A percentile compares a stretch with the other conserved stretches of the same genome.
Conservation (phyloP, 805 yeast genomes). For the Nakazawaea wickerhamii region DNA sequence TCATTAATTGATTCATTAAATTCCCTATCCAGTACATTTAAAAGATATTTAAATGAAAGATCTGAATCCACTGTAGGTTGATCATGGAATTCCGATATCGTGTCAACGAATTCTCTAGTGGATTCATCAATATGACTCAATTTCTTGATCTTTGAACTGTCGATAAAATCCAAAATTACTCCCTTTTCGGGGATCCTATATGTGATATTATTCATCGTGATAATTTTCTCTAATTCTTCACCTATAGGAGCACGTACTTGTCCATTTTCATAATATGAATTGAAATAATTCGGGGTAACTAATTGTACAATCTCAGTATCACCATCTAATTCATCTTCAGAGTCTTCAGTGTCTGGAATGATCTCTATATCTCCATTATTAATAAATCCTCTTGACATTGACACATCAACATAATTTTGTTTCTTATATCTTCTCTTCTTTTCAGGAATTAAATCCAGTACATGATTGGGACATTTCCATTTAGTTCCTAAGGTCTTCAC, state of each 20-base stretch:
- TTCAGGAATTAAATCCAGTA: conserved; percentile 41
- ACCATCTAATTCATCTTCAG: conserved; percentile 25
- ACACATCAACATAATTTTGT: conserved; percentile 50
- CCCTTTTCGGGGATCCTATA: conserved; percentile 66
- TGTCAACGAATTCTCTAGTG: conserved; percentile 27
- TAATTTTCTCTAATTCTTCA: conserved; percentile 12
- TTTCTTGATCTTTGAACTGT: conserved; percentile 38
- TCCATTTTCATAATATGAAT: conserved; percentile 28
- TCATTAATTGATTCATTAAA: conserved; percentile 13
- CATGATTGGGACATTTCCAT: conserved; percentile 93
- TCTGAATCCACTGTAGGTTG: conserved; percentile 34
- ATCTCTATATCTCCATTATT: conserved; percentile 61
- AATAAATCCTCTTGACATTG: conserved; percentile 42
- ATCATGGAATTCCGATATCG: conserved; percentile 27
- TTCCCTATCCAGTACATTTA: conserved; percentile 22
- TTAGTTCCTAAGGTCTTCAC: conserved; percentile 69
- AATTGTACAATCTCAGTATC: conserved; percentile 19
- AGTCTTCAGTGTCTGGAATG: conserved; percentile 33
- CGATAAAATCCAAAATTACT: conserved; percentile 63
- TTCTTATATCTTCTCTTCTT: conserved; percentile 45
- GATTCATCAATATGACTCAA: conserved; percentile 25
- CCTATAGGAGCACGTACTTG: conserved; percentile 21
- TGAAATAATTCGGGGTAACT: conserved; percentile 31
- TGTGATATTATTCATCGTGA: conserved; percentile 38
- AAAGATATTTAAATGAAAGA: conserved; percentile 41